Evolutionary conservation across 2,329 filamentous ascomycete genomes (phyloP).

Genomic region (Apiospora phragmitis): DNA sequence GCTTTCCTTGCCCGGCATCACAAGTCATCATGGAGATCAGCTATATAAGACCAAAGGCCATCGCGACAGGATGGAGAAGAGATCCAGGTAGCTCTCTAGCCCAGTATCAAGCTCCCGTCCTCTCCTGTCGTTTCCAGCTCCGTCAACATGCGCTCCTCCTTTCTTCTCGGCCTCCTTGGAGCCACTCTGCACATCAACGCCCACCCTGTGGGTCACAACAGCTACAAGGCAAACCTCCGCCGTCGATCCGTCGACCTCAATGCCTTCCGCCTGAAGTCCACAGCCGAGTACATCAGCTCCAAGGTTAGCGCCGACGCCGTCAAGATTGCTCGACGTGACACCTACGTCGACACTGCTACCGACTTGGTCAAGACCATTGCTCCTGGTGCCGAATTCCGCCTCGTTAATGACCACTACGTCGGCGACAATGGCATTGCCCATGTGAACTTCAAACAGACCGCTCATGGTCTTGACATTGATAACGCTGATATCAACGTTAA

Average conservation of each 20-base stretch:
- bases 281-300: slow-evolving; percentile 32
- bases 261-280: slow-evolving; percentile 31
- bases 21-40: slow-evolving; percentile 17
- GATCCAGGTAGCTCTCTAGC: slow-evolving; percentile 11
- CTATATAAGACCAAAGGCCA: slow-evolving; percentile 10
- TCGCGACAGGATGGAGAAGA: neutral
- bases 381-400: slow-evolving; percentile 46
- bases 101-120: slow-evolving; percentile 14
- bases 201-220: slow-evolving; percentile 25
- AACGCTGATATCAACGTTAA: slow-evolving; percentile 64
- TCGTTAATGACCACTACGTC: slow-evolving; percentile 53
- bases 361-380: slow-evolving; percentile 41
- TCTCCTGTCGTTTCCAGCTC: neutral
- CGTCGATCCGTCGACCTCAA: slow-evolving; percentile 36
- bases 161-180: slow-evolving; percentile 35
- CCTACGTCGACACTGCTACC: slow-evolving; percentile 45
- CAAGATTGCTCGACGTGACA: slow-evolving; percentile 30
- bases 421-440: slow-evolving; percentile 57
- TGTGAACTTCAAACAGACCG: slow-evolving; percentile 60
- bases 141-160: slow-evolving; percentile 30
- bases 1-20: neutral
- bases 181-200: slow-evolving; percentile 29
- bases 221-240: slow-evolving; percentile 26
- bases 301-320: slow-evolving; percentile 23
- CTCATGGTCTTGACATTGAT: slow-evolving; percentile 58